These are phyloP conservation scores for Nakazawaea molendinolei DNA, from an alignment of 805 yeast genomes.

Conservation along the genomic window DNA sequence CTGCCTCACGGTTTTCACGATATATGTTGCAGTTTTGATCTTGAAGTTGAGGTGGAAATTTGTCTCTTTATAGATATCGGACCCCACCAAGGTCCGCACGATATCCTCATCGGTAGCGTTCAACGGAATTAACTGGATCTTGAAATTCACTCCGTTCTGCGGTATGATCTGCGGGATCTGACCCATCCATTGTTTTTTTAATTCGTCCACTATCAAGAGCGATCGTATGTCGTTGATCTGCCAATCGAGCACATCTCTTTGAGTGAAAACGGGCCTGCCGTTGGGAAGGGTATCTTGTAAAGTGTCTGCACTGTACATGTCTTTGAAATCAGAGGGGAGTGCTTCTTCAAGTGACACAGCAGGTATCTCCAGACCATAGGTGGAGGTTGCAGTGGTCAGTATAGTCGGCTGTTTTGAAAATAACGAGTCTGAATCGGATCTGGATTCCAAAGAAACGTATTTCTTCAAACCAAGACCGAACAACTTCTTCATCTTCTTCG, in stretches of 20 bases:
- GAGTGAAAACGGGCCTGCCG: slow-evolving; percentile 59
- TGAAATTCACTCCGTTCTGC: slow-evolving; percentile 31
- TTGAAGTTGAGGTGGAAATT: slow-evolving; percentile 47
- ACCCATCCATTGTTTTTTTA: slow-evolving; percentile 50
- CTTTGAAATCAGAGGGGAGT: slow-evolving; percentile 43
- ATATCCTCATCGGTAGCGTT: slow-evolving; percentile 42
- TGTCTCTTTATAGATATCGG: slow-evolving; percentile 64
- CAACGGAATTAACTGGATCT: slow-evolving; percentile 46
- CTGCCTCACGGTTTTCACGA: slow-evolving; percentile 49
- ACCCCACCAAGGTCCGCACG: slow-evolving; percentile 40
- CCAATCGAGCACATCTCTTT: slow-evolving; percentile 63
- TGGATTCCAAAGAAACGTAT: slow-evolving; percentile 1
- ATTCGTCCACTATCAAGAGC: slow-evolving; percentile 43
- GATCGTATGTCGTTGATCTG: slow-evolving; percentile 64
- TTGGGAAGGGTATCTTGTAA: slow-evolving; percentile 42
- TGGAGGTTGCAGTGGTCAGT: no score
- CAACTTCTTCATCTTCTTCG: slow-evolving; percentile 11
- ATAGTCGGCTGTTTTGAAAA: slow-evolving; percentile 3
- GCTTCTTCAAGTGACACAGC: slow-evolving; percentile 49
- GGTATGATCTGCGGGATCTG: slow-evolving; percentile 37
- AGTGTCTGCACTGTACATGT: slow-evolving; percentile 54
- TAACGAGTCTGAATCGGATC: slow-evolving; percentile 3
- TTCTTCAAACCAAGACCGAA: slow-evolving; percentile 2
- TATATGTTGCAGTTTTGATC: slow-evolving; percentile 53
- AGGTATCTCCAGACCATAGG: no score